phyloP scores from a whole-genome alignment of 2,329 filamentous ascomycete genomes.

The Exutisphaerella laricina region DNA sequence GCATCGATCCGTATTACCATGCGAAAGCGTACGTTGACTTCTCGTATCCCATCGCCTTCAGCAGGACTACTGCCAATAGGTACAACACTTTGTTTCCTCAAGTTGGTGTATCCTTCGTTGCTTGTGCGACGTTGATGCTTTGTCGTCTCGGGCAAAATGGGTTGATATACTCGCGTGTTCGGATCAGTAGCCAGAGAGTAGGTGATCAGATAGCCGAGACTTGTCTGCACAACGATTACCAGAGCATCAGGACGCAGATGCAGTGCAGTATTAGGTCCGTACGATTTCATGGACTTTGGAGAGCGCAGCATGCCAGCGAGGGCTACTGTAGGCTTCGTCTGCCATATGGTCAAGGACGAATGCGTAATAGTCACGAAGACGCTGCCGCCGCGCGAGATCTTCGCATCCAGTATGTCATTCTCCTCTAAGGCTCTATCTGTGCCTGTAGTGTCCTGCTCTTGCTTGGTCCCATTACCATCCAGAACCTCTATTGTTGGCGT shows the following conservation, averaged over 20 bases:
- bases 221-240: conserved; percentile 85
- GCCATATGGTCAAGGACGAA: conserved; percentile 88
- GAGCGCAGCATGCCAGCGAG: conserved; percentile 83
- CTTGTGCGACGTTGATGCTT: conserved; percentile 48
- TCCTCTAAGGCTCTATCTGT: conserved; percentile 5
- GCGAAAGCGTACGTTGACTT: conserved; percentile 85
- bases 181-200: conserved; percentile 86
- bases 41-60: conserved; percentile 74
- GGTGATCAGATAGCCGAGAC: conserved; percentile 81
- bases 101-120: conserved; percentile 31
- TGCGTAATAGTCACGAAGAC: conserved; percentile 82
- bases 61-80: conserved; percentile 57
- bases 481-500: too few relatives aligned
- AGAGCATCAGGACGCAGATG: conserved; percentile 85
- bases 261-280: conserved; percentile 78
- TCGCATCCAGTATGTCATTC: conserved; percentile 61
- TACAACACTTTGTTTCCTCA: conserved; percentile 19
- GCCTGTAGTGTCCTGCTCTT: not conserved
- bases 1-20: conserved; percentile 99
- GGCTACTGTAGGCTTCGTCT: conserved; percentile 86
- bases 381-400: conserved; percentile 72
- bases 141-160: conserved; percentile 60
- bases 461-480: conserved; percentile 24
- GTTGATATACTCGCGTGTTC: conserved; percentile 76
- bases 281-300: conserved; percentile 67